phyloP scores from a whole-genome alignment of 176 grass and related monocot species.

The Elymus sibiricus region DNA sequence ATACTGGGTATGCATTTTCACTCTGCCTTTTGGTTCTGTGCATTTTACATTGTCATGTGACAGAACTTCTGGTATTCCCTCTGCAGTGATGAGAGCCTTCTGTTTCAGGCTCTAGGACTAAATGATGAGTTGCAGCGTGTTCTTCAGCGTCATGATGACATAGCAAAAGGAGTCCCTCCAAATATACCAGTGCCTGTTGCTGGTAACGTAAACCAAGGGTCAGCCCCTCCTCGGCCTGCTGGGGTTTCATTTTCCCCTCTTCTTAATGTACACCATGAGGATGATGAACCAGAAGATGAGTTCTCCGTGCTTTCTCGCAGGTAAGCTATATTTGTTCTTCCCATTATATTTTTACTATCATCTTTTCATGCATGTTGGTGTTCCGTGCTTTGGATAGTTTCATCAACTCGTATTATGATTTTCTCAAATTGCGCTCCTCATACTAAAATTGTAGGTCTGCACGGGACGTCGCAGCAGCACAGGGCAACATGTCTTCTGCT shows the following conservation, averaged over 20 bases:
- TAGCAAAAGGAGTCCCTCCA: slow-evolving; percentile 52
- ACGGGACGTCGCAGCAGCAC: slow-evolving; percentile 56
- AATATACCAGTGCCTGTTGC: slow-evolving; percentile 27
- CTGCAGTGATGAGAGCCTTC: slow-evolving; percentile 85
- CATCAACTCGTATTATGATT: neutral
- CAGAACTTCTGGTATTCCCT: slow-evolving; percentile 12
- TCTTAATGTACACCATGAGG: slow-evolving; percentile 74
- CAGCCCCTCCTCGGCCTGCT: slow-evolving; percentile 47
- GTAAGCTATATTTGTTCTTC: slow-evolving; percentile 20
- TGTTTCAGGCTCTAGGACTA: slow-evolving; percentile 78
- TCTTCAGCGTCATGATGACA: slow-evolving; percentile 88
- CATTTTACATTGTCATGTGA: slow-evolving; percentile 15
- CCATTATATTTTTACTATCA: neutral
- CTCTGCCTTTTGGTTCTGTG: neutral
- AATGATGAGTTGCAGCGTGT: slow-evolving; percentile 93
- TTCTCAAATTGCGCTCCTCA: neutral
- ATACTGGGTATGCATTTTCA: slow-evolving; percentile 56
- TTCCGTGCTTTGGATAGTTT: slow-evolving; percentile 9
- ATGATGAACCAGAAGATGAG: slow-evolving; percentile 77
- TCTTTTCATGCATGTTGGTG: slow-evolving; percentile 10
- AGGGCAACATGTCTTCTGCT: slow-evolving; percentile 38
- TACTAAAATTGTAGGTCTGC: slow-evolving; percentile 50
- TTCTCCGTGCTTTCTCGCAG: slow-evolving; percentile 78
- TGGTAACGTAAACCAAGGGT: slow-evolving; percentile 39
- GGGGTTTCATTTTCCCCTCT: slow-evolving; percentile 61